Evolutionary conservation across 495 filamentous ascomycete species (phyloP), one percentile per base, ranked within the genome.

Genomic region (Penicillium odoratum): DNA sequence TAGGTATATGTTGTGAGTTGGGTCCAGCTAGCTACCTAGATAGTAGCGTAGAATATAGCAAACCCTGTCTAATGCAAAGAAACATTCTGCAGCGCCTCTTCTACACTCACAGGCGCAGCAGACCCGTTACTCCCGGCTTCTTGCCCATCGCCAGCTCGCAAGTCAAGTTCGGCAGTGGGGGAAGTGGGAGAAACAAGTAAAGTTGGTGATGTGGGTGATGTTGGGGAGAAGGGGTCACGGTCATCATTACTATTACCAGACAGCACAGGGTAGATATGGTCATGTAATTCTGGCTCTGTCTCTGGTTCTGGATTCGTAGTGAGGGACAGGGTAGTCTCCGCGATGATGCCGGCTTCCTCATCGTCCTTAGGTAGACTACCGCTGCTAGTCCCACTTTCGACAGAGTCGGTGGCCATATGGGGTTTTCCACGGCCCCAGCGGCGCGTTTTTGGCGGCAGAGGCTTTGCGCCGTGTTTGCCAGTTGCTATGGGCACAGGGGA

Each of bases 81-180:
- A 13, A 75, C 70, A 51, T 74, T 75, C 57, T 75, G 69, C 55
- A 77, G 62, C 3, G 74, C 74, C 48, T 75, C 71, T 56, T 77
- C 74, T 6, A 74, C 71, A 55, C 73, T 72, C 8, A 75, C 50
- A 21, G 62, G 60, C 25, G 36, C 54, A 38, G 11, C 55, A 36
- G 52, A 28, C 10, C 3, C 40, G 31, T 47, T 48, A 25, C 34
- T 51, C 4, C 43, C 55, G 3, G 11, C 18, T 5, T 30, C 30
- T 15, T 29, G 49, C 21, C 30, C 18, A 29, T 55, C 28, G n/a
- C 43, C 48, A 4, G 33, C 47, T 26, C 15, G 25, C 1, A 7
- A 10, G 13, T 48, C 46, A 31, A 48, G 11, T 28, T 47, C 45
- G 16, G 25, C 28, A 8, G 46, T 26, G 5, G 46, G 46, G 3